These are phyloP conservation scores for Plectranthus barbatus DNA, from an alignment of 257 asterid species.

Conservation along the genomic window DNA sequence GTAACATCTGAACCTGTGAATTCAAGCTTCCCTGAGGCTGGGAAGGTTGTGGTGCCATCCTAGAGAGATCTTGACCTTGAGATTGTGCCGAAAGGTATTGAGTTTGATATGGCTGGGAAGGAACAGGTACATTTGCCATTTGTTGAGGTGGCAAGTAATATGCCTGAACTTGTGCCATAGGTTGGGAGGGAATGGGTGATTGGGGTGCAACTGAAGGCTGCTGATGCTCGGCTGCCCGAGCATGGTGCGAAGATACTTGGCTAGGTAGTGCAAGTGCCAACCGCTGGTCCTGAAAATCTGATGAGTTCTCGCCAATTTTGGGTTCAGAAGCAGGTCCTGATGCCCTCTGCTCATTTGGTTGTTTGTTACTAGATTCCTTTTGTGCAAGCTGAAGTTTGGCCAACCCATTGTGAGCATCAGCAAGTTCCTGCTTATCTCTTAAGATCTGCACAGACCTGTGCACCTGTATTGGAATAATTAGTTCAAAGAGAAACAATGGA, in stretches of 20 bases:
- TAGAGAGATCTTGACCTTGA: constrained; percentile 57
- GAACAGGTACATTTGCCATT: constrained; percentile 27
- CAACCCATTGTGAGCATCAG: constrained; percentile 82
- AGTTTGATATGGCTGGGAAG: constrained; percentile 46
- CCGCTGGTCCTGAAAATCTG: constrained; percentile 54
- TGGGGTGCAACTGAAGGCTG: constrained; percentile 54
- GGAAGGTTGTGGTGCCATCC: constrained; percentile 45
- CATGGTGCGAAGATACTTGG: constrained; percentile 48
- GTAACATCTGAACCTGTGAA: constrained; percentile 44
- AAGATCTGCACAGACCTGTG: constrained; percentile 90
- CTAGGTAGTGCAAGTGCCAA: constrained; percentile 81
- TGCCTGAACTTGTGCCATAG: constrained; percentile 42
- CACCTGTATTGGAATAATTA: constrained; percentile 40
- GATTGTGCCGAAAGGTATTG: constrained; percentile 47
- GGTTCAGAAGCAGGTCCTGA: constrained; percentile 40
- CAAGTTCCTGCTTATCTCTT: constrained; percentile 93
- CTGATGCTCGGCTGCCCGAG: constrained; percentile 44
- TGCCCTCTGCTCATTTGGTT: constrained; percentile 49
- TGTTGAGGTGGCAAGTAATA: constrained; percentile 55
- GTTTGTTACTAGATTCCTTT: constrained; percentile 50
- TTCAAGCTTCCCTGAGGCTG: constrained; percentile 56
- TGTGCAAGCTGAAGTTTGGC: constrained; percentile 83
- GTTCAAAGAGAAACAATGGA: background rate
- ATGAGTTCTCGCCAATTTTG: constrained; percentile 36
- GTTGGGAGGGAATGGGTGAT: constrained; percentile 53